Evolutionary conservation across 768 basidiomycete species (phyloP).

Genomic region (Leccinum arenicola): DNA sequence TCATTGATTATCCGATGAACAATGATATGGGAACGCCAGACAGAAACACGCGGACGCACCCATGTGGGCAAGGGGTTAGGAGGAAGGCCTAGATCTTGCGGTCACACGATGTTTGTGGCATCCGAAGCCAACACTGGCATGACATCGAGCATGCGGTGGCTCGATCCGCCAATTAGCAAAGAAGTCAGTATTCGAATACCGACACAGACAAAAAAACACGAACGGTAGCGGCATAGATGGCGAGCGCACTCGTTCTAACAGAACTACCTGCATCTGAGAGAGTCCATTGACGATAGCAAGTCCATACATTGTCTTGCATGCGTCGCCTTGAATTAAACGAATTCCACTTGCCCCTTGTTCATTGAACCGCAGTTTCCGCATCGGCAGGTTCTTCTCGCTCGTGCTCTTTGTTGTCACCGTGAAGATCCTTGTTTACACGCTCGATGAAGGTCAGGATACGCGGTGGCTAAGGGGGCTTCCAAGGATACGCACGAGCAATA

Average conservation of each 20-base stretch:
- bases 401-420: neutral
- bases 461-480: neutral
- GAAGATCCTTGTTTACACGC: neutral
- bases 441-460: neutral
- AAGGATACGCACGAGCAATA: neutral
- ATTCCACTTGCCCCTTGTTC: neutral
- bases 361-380: neutral
- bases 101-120: neutral
- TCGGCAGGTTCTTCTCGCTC: neutral
- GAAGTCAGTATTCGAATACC: neutral
- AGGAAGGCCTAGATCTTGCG: neutral
- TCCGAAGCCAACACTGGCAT: neutral
- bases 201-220: neutral
- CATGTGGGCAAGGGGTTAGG: neutral
- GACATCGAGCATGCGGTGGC: neutral
- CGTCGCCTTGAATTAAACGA: neutral
- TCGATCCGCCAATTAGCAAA: neutral
- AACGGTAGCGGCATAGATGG: neutral
- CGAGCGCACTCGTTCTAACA: neutral
- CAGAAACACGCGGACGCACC: neutral
- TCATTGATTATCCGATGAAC: neutral
- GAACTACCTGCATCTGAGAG: neutral
- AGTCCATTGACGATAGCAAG: neutral
- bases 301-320: neutral
- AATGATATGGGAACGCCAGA: neutral